A percentile compares a stretch with the other conserved stretches of the same genome.
Evolutionary conservation across 139 green algal species (phyloP).

Genomic region (Medakamo hakoo): DNA sequence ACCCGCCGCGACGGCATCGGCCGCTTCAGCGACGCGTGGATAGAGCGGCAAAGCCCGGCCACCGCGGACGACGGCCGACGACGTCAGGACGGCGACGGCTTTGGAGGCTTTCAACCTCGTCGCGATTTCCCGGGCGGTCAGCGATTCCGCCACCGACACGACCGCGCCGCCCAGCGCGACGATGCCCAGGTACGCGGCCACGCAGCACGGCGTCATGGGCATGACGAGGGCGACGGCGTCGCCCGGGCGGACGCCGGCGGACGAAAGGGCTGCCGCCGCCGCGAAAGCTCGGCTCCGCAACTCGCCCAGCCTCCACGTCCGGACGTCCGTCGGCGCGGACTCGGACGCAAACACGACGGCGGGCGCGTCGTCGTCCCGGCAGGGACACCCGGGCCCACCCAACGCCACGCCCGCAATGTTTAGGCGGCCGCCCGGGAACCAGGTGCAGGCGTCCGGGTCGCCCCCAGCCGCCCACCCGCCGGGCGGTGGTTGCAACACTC

Average conservation of each 20-base stretch:
- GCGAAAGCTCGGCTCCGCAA: constrained; percentile 15
- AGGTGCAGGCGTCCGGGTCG: constrained; percentile 23
- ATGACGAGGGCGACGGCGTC: constrained; percentile 58
- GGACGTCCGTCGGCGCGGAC: constrained; percentile 18
- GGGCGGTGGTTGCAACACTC: constrained; percentile 11
- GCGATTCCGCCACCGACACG: constrained; percentile 81
- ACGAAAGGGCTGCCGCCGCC: constrained; percentile 25
- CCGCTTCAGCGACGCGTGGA: constrained; percentile 27
- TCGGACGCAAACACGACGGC: constrained; percentile 66
- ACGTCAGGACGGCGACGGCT: constrained; percentile 61
- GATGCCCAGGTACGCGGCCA: constrained; percentile 64
- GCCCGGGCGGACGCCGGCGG: constrained; percentile 30
- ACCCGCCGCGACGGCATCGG: neutral
- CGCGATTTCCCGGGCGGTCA: constrained; percentile 53
- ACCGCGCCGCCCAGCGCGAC: constrained; percentile 58
- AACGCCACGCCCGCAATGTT: constrained; percentile 63
- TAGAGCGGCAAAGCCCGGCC: constrained; percentile 62
- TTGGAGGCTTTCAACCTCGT: constrained; percentile 43
- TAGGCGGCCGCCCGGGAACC: constrained; percentile 56
- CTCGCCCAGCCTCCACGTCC: constrained; percentile 24
- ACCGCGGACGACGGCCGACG: constrained; percentile 59
- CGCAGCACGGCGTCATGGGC: constrained; percentile 52
- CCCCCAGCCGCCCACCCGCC: constrained; percentile 7
- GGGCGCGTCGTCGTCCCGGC: constrained; percentile 16
- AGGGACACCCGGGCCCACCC: too few relatives aligned